A percentile compares a stretch with the other conserved stretches of the same genome.
Evolutionary conservation across 805 yeast genomes (phyloP).

Genomic region (Spathaspora sp.): DNA sequence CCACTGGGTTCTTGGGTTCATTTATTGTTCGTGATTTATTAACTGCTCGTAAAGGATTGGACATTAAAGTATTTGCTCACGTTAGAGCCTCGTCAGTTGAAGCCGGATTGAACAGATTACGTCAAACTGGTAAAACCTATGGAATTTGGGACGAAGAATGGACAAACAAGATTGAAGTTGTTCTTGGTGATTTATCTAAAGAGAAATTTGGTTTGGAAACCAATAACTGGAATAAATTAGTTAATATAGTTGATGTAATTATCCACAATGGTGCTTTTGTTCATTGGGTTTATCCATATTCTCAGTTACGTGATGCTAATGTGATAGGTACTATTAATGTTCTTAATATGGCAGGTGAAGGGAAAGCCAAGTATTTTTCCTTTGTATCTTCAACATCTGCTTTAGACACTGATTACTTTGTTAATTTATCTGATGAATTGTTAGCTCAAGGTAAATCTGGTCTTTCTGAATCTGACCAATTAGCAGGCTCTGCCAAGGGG

Average conservation of each 20-base stretch:
- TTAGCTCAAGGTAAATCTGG: constrained; percentile 66
- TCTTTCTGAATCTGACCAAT: constrained; percentile 76
- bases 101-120: constrained; percentile 74
- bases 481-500: constrained; percentile 77
- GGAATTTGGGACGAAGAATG: constrained; percentile 74
- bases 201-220: constrained; percentile 67
- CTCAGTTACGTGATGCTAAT: constrained; percentile 86
- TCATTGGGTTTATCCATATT: constrained; percentile 97
- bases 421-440: constrained; percentile 69
- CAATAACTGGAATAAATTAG: constrained; percentile 54
- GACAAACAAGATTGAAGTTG: constrained; percentile 57
- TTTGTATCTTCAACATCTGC: constrained; percentile 97
- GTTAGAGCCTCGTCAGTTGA: constrained; percentile 75
- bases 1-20: constrained; percentile 94
- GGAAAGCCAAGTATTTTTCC: constrained; percentile 80
- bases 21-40: constrained; percentile 78
- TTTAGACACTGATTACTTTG: constrained; percentile 78
- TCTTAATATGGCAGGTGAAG: constrained; percentile 68
- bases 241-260: constrained; percentile 67
- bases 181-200: constrained; percentile 77
- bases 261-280: constrained; percentile 97
- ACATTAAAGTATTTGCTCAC: constrained; percentile 74
- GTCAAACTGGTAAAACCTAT: constrained; percentile 71
- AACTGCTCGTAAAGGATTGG: constrained; percentile 42
- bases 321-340: constrained; percentile 86